Evolutionary conservation across 2,329 filamentous ascomycete species (phyloP), one percentile per base, ranked within the genome.

Genomic region (Colletotrichum costaricense): DNA sequence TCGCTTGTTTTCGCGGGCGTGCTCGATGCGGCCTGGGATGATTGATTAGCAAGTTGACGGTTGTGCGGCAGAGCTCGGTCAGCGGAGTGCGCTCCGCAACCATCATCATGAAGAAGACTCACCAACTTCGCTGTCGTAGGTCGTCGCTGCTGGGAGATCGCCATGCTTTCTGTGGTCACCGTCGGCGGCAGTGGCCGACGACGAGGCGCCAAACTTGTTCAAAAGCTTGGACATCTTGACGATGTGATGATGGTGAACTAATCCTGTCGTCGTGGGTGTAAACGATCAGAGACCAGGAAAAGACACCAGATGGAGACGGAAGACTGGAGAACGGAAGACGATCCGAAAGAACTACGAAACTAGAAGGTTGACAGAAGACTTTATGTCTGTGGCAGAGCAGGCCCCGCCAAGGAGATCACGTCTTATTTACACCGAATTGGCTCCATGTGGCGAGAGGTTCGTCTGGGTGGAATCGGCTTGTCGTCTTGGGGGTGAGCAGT

Each of bases 1-100:
- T 52, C 88, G 84, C 76, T 88, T 88, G 71, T 83, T 82, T 7
- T 88, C 86, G 54, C 84, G 83, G 5, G 83, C 86, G 59, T 80
- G 62, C 42, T 84, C 79, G 52, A 85, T 79, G 42, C 78, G 78
- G 30, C 80, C 81, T 78, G 68, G 0, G 22, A 28, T 30, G 7
- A 6, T n/a, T 26, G 24, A 54, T 69, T 54, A 73, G 66, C 19
- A 22, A 9, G 42, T 8, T 4, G 24, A 33, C 6, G 8, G 8
- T 12, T 62, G 8, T 46, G 24, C 33, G 22, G 28, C 5, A 26
- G 6, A 1, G 22, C 7, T 24, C 8, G 26, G 22, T 2, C 4
- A 2, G 19, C 22, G 26, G 5, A 42, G 6, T 14, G 30, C 2
- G 22, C 30, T 52, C 28, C n/a, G 22, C 12, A 8, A n/a, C 2